Evolutionary conservation across 2,329 filamentous ascomycete genomes (phyloP).

Genomic region (Aspergillus melleus): DNA sequence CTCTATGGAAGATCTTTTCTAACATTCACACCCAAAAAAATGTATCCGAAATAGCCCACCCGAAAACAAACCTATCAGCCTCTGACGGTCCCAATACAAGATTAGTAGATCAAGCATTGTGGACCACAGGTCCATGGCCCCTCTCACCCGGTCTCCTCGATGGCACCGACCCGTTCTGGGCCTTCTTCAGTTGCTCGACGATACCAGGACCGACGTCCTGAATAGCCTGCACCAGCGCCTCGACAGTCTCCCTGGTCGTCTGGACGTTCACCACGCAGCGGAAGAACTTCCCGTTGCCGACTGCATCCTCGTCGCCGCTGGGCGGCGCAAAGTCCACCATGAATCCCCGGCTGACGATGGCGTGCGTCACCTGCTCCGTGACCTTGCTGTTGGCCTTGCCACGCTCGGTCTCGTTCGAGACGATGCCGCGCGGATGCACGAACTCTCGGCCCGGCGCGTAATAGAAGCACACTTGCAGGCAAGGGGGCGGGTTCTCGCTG

Average conservation of each 20-base stretch:
- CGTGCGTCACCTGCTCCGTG: constrained; percentile 57
- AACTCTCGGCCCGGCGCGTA: constrained; percentile 63
- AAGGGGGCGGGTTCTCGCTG: constrained; percentile 75
- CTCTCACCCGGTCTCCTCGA: constrained; percentile 31
- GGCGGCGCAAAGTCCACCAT: constrained; percentile 68
- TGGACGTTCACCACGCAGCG: constrained; percentile 67
- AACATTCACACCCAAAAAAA: too few relatives aligned
- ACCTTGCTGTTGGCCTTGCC: constrained; percentile 53
- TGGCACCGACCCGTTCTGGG: constrained; percentile 12
- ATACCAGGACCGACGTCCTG: constrained; percentile 46
- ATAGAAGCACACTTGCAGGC: constrained; percentile 94
- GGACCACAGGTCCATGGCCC: constrained; percentile 38
- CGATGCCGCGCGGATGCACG: constrained; percentile 32
- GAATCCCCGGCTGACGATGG: constrained; percentile 60
- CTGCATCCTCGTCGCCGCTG: constrained; percentile 48
- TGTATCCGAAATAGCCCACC: not conserved
- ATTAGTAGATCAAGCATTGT: constrained; percentile 7
- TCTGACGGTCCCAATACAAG: not conserved
- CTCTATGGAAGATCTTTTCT: not conserved
- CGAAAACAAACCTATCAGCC: not conserved
- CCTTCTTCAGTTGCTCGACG: constrained; percentile 32
- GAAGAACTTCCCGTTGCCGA: constrained; percentile 65
- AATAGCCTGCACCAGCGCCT: constrained; percentile 62
- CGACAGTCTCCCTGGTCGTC: constrained; percentile 60
- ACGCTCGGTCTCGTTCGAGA: constrained; percentile 36